Conservation (phyloP, 2,329 filamentous ascomycete species). For the Ophiostoma australiae region DNA sequence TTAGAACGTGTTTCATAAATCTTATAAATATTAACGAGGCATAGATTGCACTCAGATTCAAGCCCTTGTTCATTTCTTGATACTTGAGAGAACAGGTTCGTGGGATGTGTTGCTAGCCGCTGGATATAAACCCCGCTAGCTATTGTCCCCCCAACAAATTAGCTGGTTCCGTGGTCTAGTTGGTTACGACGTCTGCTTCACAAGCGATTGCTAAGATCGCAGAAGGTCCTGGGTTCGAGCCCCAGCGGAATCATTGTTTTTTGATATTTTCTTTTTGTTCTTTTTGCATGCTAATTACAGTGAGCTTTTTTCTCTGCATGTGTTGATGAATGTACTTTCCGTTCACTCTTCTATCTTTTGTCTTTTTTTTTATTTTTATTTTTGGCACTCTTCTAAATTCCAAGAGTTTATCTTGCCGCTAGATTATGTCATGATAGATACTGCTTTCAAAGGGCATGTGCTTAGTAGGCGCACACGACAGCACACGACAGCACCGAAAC, state of each 20-base stretch:
- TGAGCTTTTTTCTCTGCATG: too few relatives aligned
- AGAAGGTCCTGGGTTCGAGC: slow-evolving; percentile 32
- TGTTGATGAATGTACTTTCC: background rate
- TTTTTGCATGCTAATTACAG: background rate
- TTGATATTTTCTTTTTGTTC: slow-evolving; percentile 15
- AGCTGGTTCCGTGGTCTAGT: slow-evolving; percentile 30
- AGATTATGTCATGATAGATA: too few relatives aligned
- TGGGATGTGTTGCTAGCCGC: background rate
- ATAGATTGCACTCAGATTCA: too few relatives aligned
- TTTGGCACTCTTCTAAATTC: too few relatives aligned
- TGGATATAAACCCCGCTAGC: background rate
- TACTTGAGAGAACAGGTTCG: background rate
- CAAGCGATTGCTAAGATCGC: slow-evolving; percentile 26
- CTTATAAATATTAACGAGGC: too few relatives aligned
- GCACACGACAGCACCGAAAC: too few relatives aligned
- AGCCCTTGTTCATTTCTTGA: too few relatives aligned
- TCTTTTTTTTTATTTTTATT: too few relatives aligned
- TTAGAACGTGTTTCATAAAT: too few relatives aligned
- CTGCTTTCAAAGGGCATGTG: too few relatives aligned
- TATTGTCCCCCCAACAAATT: background rate
- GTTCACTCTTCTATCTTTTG: background rate
- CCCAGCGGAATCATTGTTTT: slow-evolving; percentile 29
- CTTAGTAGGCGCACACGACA: too few relatives aligned
- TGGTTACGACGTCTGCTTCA: slow-evolving; percentile 32
- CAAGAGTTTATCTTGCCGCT: too few relatives aligned